Evolutionary conservation across 768 basidiomycete genomes (phyloP), one percentile per base, ranked within the genome.

Genomic region (Hericium coralloides): DNA sequence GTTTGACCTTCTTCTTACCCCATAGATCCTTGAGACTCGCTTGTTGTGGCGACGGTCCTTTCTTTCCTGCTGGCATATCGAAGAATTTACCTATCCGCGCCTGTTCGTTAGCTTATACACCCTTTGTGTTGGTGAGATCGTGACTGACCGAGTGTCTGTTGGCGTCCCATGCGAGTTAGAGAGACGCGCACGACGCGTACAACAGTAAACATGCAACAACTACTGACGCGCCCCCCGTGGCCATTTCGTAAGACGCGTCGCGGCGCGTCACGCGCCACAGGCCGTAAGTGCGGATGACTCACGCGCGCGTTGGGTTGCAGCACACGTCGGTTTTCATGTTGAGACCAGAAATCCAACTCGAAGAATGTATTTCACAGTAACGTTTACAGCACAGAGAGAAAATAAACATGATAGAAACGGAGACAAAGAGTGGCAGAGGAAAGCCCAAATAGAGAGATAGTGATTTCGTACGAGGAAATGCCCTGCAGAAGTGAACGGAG

Each of bases 1-100:
- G 55, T 51, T 60, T 51, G 58, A 68, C 62, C 60, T 69, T 77
- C 70, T 79, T 80, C 63, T 71, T 74, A 10, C 74, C 76, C 87
- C 88, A 92, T 74, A 89, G 76, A 55, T 90, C 87, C 56, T 80
- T 76, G 39, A 93, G 79, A 64, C 75, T 90, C n/a, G 89, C 76
- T 67, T 93, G 90, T 57, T 89, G 88, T 7, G 85, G 82, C 0
- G 86, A 85, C 3, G 84, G 49, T 6, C 22, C 69, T 26, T 80
- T 67, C 69, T 88, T 90, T 26, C 77, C 76, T 60, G 77, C 78
- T 0, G 90, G 87, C 86, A 90, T 87, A 57, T 77, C 74, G 55
- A 91, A 82, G 74, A 90, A 92, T 65, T 81, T 88, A 38, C 83
- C 89, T 92, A 37, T n/a, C 22, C 7, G 38, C 4, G 17, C 4